These are phyloP conservation scores for Lepraria neglecta DNA, from an alignment of 495 filamentous ascomycete species.

Conservation along the genomic window DNA sequence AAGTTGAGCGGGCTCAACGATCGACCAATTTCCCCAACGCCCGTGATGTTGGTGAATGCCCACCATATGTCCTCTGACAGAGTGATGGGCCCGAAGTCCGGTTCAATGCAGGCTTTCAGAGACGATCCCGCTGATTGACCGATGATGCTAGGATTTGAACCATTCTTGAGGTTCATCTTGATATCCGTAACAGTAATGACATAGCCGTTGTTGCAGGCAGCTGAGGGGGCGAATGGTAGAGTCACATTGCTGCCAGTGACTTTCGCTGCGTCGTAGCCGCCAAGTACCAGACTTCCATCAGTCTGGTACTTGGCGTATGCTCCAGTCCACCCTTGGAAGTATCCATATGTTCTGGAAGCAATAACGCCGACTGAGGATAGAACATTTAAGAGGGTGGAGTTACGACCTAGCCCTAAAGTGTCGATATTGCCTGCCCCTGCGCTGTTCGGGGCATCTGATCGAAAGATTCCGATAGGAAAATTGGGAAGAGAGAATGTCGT, in stretches of 20 bases:
- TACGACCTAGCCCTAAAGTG: constrained; percentile 31
- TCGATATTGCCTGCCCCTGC: constrained; percentile 20
- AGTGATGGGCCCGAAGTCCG: background rate
- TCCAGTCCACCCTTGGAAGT: constrained; percentile 41
- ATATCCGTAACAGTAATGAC: constrained; percentile 34
- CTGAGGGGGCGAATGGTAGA: constrained; percentile 17
- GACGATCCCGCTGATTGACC: background rate
- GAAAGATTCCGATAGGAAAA: constrained; percentile 27
- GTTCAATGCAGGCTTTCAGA: background rate
- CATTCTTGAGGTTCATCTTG: constrained; percentile 34
- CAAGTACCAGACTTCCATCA: constrained; percentile 40
- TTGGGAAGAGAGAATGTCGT: constrained; percentile 17
- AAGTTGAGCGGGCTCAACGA: background rate
- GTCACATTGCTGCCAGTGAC: constrained; percentile 34
- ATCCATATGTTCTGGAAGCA: constrained; percentile 35
- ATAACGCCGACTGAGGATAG: constrained; percentile 34
- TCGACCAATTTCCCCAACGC: background rate
- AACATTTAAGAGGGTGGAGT: constrained; percentile 39
- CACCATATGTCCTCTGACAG: background rate
- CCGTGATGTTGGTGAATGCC: background rate
- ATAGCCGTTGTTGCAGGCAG: constrained; percentile 33
- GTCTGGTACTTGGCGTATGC: constrained; percentile 26
- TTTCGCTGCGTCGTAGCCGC: constrained; percentile 43
- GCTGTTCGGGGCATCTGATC: constrained; percentile 1
- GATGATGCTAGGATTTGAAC: background rate